Percentiles rank a stretch among this genome's conserved stretches.
phyloP scores from a whole-genome alignment of 352 stramenopile genomes.

The Pythium brachiatum region DNA sequence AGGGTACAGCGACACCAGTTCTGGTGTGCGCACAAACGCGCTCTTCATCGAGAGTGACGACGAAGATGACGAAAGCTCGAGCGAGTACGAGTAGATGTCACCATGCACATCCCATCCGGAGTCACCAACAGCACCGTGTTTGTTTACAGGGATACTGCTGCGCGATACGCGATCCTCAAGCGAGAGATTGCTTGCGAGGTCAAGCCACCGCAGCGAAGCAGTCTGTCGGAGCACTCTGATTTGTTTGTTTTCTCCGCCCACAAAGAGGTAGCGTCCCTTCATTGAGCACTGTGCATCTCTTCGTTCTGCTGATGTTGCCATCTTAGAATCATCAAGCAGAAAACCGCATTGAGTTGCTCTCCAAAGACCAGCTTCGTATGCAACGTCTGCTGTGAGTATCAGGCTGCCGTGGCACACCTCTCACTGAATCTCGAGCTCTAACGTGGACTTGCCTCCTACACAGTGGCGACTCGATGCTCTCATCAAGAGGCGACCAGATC shows the following conservation, averaged over 20 bases:
- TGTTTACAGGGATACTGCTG: neutral
- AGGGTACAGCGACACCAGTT: neutral
- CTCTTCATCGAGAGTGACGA: slow-evolving; percentile 15
- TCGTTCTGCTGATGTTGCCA: too few species aligned
- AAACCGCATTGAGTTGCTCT: neutral
- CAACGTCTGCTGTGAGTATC: neutral
- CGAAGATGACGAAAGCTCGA: slow-evolving; percentile 1
- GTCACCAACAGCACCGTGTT: neutral
- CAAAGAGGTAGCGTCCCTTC: neutral
- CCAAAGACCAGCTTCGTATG: neutral
- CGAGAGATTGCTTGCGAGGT: neutral
- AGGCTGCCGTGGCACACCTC: too few species aligned
- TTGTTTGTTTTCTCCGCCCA: neutral
- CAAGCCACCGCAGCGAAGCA: neutral
- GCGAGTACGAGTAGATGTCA: neutral
- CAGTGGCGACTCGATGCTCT: slow-evolving; percentile 57
- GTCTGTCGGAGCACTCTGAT: neutral
- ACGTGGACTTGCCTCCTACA: too few species aligned
- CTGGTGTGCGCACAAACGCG: neutral
- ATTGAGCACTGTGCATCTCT: too few species aligned
- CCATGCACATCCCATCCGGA: neutral
- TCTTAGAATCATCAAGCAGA: neutral
- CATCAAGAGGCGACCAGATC: slow-evolving; percentile 37
- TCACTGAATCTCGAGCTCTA: too few species aligned
- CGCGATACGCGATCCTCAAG: neutral